phyloP scores from a whole-genome alignment of 805 yeast species.

The Hermanozyma aechmeae region DNA sequence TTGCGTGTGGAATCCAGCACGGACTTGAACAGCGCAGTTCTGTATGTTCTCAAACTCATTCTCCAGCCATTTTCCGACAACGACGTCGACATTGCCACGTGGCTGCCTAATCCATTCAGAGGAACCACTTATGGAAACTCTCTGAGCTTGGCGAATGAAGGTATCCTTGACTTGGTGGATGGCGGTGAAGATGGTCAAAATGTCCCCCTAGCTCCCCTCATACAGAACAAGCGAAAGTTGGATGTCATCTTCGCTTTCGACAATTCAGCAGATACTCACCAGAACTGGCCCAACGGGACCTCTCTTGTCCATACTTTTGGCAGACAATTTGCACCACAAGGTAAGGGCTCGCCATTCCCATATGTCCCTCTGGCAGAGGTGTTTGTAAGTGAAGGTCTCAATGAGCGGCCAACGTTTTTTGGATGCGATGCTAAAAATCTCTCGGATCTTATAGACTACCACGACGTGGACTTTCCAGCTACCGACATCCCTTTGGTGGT shows the following conservation, averaged over 20 bases:
- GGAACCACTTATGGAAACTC: neutral
- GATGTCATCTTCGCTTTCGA: slow-evolving; percentile 62
- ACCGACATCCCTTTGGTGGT: slow-evolving; percentile 16
- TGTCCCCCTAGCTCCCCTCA: slow-evolving; percentile 56
- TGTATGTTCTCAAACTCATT: slow-evolving; percentile 13
- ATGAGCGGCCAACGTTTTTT: slow-evolving; percentile 7
- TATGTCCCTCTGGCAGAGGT: slow-evolving; percentile 6
- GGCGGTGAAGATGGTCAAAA: slow-evolving; percentile 77
- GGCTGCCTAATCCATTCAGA: slow-evolving; percentile 59
- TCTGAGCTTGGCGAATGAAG: slow-evolving; percentile 15
- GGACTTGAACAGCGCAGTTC: slow-evolving; percentile 8
- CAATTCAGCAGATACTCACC: slow-evolving; percentile 55
- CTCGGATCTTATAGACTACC: slow-evolving; percentile 4
- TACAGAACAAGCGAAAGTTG: slow-evolving; percentile 50
- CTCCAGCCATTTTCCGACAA: slow-evolving; percentile 31
- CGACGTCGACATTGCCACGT: slow-evolving; percentile 62
- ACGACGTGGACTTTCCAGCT: slow-evolving; percentile 2
- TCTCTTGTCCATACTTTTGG: slow-evolving; percentile 47
- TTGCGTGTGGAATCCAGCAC: slow-evolving; percentile 41
- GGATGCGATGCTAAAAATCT: slow-evolving; percentile 8
- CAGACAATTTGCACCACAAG: slow-evolving; percentile 35
- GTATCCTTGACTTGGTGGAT: slow-evolving; percentile 51
- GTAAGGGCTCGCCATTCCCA: slow-evolving; percentile 10
- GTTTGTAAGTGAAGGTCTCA: slow-evolving; percentile 3
- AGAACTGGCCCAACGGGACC: slow-evolving; percentile 60